Base-by-base conservation (phyloP, 306 rosid species). In the Dryas drummondii region DNA sequence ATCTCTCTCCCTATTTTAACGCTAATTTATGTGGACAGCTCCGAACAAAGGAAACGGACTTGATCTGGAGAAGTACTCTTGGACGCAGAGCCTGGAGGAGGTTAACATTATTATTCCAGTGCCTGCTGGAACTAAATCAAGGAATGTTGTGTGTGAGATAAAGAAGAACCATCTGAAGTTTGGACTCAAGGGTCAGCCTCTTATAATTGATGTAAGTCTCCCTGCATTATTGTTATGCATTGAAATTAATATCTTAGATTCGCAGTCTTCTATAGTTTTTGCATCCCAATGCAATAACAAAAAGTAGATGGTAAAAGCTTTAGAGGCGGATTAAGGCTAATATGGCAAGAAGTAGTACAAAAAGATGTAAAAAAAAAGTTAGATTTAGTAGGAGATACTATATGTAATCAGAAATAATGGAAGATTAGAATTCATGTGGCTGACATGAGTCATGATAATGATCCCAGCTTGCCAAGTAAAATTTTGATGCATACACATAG, bases 11-110 rank as follows among this genome's bases (percentile, higher is more conserved):
- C 26, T 1, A 66, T 37, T 2, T 22, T 69, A 52, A 45, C 42
- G 61, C 60, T 19, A 60, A 55, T 37, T 69, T 66, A 10, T 47
- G 0, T 80, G 61, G 42, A 66, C 96, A 91, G 98, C 52, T 71
- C 98, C 97, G 55, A 93, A 93, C 82, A 70, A 48, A 12, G 98
- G 93, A 44, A 93, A 93, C 72, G 98, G 98, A n/a, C 74, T 93
- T 85, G 98, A 93, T 83, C 66, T 93, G 82, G 98, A 93, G 69
- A 81, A 88, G 0, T 89, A 91, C 82, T 89, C 92, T 5, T 93
- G 98, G 98, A 93, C 98, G 7, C 98, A 93, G 84, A 78, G 81
- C 60, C 87, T 93, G n/a, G 96, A 91, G 80, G 98, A 93, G 84
- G 87, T 92, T 65, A 88, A 47, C 66, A 72, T 92, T 10, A 85